Evolutionary conservation across 106 monocot genomes (phyloP).

Genomic region (Hemerocallis citrina): DNA sequence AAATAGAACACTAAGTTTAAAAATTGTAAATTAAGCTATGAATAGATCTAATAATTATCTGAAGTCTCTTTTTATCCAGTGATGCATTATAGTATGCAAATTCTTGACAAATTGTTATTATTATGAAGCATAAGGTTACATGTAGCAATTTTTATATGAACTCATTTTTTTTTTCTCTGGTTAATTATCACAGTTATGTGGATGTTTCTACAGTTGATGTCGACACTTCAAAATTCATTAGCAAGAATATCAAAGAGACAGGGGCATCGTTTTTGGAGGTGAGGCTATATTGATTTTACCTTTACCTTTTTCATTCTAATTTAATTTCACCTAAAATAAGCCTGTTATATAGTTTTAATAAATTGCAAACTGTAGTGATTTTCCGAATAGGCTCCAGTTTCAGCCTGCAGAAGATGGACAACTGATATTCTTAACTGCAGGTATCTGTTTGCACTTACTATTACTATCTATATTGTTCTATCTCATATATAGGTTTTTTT

Average conservation of each 20-base stretch:
- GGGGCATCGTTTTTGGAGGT: slow-evolving; percentile 80
- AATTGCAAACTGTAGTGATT: slow-evolving; percentile 15
- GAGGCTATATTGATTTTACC: not conserved
- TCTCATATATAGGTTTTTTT: too few species aligned
- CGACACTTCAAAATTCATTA: slow-evolving; percentile 60
- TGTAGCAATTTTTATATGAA: too few species aligned
- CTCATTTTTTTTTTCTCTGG: not conserved
- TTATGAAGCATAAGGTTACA: too few species aligned
- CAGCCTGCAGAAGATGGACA: slow-evolving; percentile 96
- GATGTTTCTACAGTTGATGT: slow-evolving; percentile 87
- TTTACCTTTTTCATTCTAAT: not conserved
- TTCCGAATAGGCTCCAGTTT: slow-evolving; percentile 91
- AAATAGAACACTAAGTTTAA: too few species aligned
- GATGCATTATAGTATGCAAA: too few species aligned
- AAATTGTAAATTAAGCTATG: too few species aligned
- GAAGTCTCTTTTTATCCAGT: too few species aligned
- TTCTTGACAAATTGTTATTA: too few species aligned
- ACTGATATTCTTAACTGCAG: slow-evolving; percentile 84
- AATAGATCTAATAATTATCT: too few species aligned
- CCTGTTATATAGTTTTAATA: slow-evolving; percentile 10
- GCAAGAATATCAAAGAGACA: slow-evolving; percentile 44
- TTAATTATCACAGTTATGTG: slow-evolving; percentile 47
- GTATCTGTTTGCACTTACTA: slow-evolving; percentile 38
- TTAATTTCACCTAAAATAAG: not conserved
- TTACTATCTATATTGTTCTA: too few species aligned